Percentiles rank a stretch among this genome's conserved stretches.
Conservation (phyloP, 345 rosid genomes). For the Streptanthus diversifolius region DNA sequence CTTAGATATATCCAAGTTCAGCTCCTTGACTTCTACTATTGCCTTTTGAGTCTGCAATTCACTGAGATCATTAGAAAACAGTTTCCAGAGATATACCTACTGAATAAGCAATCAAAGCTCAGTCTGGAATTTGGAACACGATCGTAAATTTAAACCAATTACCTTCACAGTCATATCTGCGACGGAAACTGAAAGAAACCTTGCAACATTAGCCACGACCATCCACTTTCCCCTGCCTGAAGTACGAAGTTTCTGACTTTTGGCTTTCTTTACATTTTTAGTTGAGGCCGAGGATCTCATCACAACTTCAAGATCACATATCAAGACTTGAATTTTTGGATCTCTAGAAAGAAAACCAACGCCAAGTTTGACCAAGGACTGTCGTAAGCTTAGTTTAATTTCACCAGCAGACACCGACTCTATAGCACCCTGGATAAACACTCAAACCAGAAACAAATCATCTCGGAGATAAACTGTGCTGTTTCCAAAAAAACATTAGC, state of each 20-base stretch:
- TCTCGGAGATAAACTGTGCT: background rate
- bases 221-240: slow-evolving; percentile 91
- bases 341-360: slow-evolving; percentile 85
- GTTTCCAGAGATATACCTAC: background rate
- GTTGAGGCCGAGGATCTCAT: slow-evolving; percentile 64
- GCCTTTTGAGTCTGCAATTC: slow-evolving; percentile 68
- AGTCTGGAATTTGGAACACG: background rate
- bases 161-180: slow-evolving; percentile 87
- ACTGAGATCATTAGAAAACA: background rate
- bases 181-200: slow-evolving; percentile 84
- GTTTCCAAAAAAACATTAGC: background rate
- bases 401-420: slow-evolving; percentile 91
- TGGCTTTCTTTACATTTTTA: slow-evolving; percentile 49
- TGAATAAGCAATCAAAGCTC: background rate
- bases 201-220: slow-evolving; percentile 83
- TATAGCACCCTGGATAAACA: slow-evolving; percentile 73
- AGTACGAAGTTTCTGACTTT: slow-evolving; percentile 45
- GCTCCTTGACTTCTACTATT: slow-evolving; percentile 64
- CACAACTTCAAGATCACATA: slow-evolving; percentile 82
- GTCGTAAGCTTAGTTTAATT: slow-evolving; percentile 84
- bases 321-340: slow-evolving; percentile 80
- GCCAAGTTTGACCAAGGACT: slow-evolving; percentile 90
- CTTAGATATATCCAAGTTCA: slow-evolving; percentile 68
- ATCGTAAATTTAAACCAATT: slow-evolving; percentile 17
- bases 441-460: slow-evolving; percentile 23